Evolutionary conservation across 768 basidiomycete genomes (phyloP).

Genomic region (Mycena capillaripes): DNA sequence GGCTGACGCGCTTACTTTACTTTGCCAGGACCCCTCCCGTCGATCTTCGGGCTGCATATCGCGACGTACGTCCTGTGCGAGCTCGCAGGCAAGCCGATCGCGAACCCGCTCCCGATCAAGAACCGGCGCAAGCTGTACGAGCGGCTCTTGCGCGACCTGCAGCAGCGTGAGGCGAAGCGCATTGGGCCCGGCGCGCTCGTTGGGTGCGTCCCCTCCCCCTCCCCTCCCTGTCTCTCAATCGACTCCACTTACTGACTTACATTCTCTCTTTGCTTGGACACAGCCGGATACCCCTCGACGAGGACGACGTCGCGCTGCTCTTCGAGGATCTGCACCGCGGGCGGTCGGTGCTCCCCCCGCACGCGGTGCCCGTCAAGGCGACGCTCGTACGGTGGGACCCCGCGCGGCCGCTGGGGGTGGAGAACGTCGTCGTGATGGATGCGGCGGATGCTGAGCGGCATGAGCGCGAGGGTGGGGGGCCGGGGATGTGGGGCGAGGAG

Average conservation of each 20-base stretch:
- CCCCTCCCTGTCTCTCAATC: neutral
- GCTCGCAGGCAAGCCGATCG: constrained; percentile 86
- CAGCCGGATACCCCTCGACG: constrained; percentile 84
- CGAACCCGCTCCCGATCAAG: constrained; percentile 89
- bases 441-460: constrained; percentile 81
- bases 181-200: constrained; percentile 60
- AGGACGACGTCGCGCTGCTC: constrained; percentile 85
- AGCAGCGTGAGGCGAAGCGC: constrained; percentile 80
- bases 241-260: neutral
- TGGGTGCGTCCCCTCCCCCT: constrained; percentile 48
- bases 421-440: constrained; percentile 92
- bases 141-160: constrained; percentile 81
- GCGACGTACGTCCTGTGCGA: constrained; percentile 92
- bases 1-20: too few relatives aligned
- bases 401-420: constrained; percentile 69
- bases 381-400: constrained; percentile 88
- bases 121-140: constrained; percentile 89
- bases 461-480: constrained; percentile 51
- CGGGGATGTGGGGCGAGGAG: constrained; percentile 56
- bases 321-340: constrained; percentile 91
- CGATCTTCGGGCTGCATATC: constrained; percentile 92
- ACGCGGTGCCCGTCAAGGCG: constrained; percentile 79
- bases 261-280: too few relatives aligned
- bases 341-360: constrained; percentile 84
- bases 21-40: constrained; percentile 85